Conservation (phyloP, 805 yeast genomes). For the Saturnispora zaruensis region DNA sequence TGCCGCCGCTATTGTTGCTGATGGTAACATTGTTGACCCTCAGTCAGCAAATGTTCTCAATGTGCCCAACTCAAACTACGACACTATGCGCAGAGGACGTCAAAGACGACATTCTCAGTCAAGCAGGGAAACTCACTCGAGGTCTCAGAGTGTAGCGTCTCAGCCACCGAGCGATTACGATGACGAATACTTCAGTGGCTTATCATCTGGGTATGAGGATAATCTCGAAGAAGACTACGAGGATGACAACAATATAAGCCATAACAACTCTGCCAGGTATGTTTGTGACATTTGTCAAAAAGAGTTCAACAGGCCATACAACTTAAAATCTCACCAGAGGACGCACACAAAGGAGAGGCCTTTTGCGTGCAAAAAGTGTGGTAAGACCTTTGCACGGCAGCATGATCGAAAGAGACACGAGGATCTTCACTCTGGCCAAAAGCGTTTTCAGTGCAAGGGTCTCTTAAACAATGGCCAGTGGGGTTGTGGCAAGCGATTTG, state of each 20-base stretch:
- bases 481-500: slow-evolving; percentile 80
- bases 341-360: slow-evolving; percentile 70
- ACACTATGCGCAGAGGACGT: slow-evolving; percentile 10
- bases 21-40: background rate
- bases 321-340: slow-evolving; percentile 80
- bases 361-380: slow-evolving; percentile 43
- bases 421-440: slow-evolving; percentile 67
- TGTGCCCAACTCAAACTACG: slow-evolving; percentile 3
- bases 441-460: slow-evolving; percentile 66
- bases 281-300: slow-evolving; percentile 41
- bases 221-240: slow-evolving; percentile 29
- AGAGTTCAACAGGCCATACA: slow-evolving; percentile 49
- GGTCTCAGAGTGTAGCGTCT: background rate
- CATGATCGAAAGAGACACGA: slow-evolving; percentile 8
- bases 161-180: slow-evolving; percentile 2
- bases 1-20: background rate
- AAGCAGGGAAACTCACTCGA: background rate
- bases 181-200: slow-evolving; percentile 2
- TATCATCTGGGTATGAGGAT: slow-evolving; percentile 3
- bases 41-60: background rate
- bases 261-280: slow-evolving; percentile 17
- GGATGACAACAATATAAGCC: slow-evolving; percentile 34
- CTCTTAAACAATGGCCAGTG: slow-evolving; percentile 43
- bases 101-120: slow-evolving; percentile 1
- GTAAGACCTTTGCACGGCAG: slow-evolving; percentile 7